phyloP scores from a whole-genome alignment of 768 basidiomycete genomes.

The Phlebiopsis gigantea region DNA sequence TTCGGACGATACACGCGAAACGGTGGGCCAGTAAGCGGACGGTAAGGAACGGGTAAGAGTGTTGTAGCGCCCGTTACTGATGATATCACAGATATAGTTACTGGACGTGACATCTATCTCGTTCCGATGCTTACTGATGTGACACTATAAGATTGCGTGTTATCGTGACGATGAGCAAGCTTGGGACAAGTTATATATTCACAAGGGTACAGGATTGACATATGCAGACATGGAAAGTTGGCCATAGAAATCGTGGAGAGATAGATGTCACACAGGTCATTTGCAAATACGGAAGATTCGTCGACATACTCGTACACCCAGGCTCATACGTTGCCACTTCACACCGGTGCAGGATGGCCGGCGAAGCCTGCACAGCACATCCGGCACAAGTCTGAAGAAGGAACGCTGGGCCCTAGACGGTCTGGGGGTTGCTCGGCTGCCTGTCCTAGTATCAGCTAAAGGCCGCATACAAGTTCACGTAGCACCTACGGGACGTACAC shows the following conservation, averaged over 20 bases:
- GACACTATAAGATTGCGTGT: background rate
- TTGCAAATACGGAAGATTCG: background rate
- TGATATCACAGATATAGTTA: background rate
- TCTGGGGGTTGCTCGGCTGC: conserved; percentile 10
- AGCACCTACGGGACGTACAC: conserved; percentile 44
- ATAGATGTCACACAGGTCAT: background rate
- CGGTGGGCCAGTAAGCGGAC: background rate
- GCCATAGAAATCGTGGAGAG: background rate
- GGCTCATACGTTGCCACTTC: conserved; percentile 51
- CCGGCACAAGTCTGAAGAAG: conserved; percentile 28
- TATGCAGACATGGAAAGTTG: background rate
- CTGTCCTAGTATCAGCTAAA: conserved; percentile 3
- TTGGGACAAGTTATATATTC: background rate
- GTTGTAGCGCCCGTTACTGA: background rate
- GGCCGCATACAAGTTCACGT: background rate
- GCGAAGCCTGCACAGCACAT: conserved; percentile 22
- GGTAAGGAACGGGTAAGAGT: background rate
- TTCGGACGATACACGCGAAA: background rate
- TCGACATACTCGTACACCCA: background rate
- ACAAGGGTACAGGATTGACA: background rate
- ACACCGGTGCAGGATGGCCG: conserved; percentile 57
- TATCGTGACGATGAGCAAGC: background rate
- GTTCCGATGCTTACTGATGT: background rate
- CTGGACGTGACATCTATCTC: background rate
- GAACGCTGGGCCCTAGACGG: conserved; percentile 19